Conservation (phyloP, 768 basidiomycete species). For the Lactarius tabidus region DNA sequence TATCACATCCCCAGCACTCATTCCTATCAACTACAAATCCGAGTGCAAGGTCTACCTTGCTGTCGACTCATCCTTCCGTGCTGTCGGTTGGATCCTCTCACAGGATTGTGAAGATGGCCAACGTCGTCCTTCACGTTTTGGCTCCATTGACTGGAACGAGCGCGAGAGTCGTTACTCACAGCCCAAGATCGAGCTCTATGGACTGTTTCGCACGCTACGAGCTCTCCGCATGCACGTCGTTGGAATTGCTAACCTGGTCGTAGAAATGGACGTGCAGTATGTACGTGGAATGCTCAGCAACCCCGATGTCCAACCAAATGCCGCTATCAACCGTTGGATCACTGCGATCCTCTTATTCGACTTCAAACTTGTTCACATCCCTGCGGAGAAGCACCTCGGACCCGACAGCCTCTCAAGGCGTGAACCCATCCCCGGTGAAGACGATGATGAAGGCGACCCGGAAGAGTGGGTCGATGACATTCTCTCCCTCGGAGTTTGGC, state of each 20-base stretch:
- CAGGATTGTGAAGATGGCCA: too few relatives aligned
- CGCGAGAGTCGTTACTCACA: slow-evolving; percentile 3
- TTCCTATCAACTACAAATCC: too few relatives aligned
- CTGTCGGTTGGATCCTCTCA: too few relatives aligned
- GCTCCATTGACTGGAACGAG: too few relatives aligned
- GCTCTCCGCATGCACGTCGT: neutral
- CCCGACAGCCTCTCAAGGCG: slow-evolving; percentile 34
- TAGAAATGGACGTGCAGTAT: slow-evolving; percentile 35
- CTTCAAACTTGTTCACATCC: slow-evolving; percentile 38
- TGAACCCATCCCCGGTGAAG: neutral
- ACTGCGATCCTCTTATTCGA: slow-evolving; percentile 37
- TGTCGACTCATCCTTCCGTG: too few relatives aligned
- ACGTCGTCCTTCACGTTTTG: too few relatives aligned
- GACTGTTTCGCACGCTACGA: neutral
- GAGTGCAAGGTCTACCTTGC: too few relatives aligned
- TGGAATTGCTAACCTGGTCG: neutral
- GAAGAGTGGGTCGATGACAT: neutral
- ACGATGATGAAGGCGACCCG: neutral
- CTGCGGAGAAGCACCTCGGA: slow-evolving; percentile 25
- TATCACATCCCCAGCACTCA: too few relatives aligned
- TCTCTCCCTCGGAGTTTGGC: neutral
- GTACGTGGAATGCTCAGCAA: neutral
- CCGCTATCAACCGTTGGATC: slow-evolving; percentile 39
- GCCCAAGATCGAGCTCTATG: neutral
- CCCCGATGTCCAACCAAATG: slow-evolving; percentile 31